Evolutionary conservation across 2,329 filamentous ascomycete genomes (phyloP), one percentile per base, ranked within the genome.

Genomic region (Diplodia sapinea): DNA sequence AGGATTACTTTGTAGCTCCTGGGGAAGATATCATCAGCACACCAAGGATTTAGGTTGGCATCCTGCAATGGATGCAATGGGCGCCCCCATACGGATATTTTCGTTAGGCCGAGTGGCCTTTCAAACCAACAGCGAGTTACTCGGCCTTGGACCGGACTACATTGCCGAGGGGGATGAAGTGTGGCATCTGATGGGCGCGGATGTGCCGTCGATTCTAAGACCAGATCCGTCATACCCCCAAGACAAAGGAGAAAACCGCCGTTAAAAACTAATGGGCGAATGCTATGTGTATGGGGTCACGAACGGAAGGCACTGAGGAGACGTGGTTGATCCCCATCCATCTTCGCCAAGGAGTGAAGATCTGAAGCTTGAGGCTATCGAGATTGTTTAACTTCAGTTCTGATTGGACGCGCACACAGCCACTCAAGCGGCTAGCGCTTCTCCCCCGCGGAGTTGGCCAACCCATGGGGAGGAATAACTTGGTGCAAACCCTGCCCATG

Each of bases 261-360:
- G 33, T 15, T 55, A n/a, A 15, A 33, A 17, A 13, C 29, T 55
- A 15, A 29, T 55, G 29, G 52, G 52, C 15, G 52, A 55, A 33
- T 55, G 52, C 15, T 55, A 55, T 36, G 52, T 55, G 13, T 31
- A 55, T 11, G 52, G 52, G 5, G 29, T 55, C 5, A 55, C 33
- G 31, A 55, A 38, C 1, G 52, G 31, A 17, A 29, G 33, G 31
- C 52, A 33, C n/a, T 55, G 52, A 31, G 15, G 33, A 5, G 52
- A 17, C 17, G 5, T 20, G 2, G 15, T 15, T 8, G 9, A 17
- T 33, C 33, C 13, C 15, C 5, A 15, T 8, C 13, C 13, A 11
- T 13, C 12, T 15, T 9, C 13, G 15, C 15, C 8, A 8, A 36
- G 3, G 33, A 17, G 52, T 11, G 15, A 55, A 29, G 15, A 33